Evolutionary conservation across 441 rosid genomes (phyloP).

Genomic region (Rhodomyrtus psidioides): DNA sequence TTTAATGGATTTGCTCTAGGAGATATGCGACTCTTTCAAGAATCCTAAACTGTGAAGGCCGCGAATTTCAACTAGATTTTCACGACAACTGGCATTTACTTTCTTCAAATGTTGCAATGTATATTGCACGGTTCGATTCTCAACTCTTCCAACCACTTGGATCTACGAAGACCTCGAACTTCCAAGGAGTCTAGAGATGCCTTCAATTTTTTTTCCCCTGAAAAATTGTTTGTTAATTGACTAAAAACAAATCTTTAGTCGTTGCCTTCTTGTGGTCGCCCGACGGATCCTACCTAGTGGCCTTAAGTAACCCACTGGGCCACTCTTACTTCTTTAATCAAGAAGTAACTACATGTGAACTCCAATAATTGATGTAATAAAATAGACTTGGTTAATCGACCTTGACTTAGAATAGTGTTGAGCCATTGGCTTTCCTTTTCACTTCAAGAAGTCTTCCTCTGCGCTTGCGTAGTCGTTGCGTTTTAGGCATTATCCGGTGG

Average conservation of each 20-base stretch:
- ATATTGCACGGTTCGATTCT: not conserved
- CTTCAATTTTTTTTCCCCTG: not conserved
- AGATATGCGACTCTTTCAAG: not conserved
- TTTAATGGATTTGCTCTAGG: not conserved
- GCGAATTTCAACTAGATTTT: not conserved
- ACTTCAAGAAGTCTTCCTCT: not conserved
- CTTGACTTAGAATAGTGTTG: not conserved
- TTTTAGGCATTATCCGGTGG: not conserved
- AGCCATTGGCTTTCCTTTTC: not conserved
- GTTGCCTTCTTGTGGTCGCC: not conserved
- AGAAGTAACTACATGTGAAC: too few species aligned
- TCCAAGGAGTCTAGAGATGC: not conserved
- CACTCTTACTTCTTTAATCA: not conserved
- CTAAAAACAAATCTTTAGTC: not conserved
- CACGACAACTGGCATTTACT: rapidly evolving
- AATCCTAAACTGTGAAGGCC: not conserved
- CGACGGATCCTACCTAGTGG: not conserved
- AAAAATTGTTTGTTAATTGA: not conserved
- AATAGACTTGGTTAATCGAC: not conserved
- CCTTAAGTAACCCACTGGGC: not conserved
- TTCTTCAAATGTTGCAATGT: not conserved
- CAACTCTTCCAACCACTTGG: not conserved
- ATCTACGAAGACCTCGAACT: not conserved
- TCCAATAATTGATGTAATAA: not conserved
- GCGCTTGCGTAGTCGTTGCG: not conserved